Evolutionary conservation across 345 rosid species (phyloP), one percentile per base, ranked within the genome.

Genomic region (Barbarea vulgaris): DNA sequence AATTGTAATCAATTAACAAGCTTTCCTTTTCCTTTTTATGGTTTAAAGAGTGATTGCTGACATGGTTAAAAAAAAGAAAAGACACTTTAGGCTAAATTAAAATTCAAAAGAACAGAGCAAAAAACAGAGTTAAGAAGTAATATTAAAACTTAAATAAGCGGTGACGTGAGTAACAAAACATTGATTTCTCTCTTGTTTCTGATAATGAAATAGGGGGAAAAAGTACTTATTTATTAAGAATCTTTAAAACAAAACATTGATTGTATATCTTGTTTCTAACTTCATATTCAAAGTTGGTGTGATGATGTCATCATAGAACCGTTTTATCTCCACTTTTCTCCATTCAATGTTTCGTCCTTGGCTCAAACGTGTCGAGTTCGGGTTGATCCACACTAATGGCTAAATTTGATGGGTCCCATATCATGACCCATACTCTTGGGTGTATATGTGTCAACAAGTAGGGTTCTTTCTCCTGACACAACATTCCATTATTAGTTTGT

Each of bases 221-320:
- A 2, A 27, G 2, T 27, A 2, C 2, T 27, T 27, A 27, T 27
- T 27, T 27, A 27, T 27, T 27, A n/a, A n/a, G n/a, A n/a, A n/a
- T n/a, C n/a, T n/a, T n/a, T n/a, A n/a, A n/a, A 60, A 59, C 17
- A 4, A 46, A 67, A 44, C 19, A 64, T 64, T 33, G 51, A 46
- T 65, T 33, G n/a, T 54, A 17, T 17, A 67, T 47, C 60, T 47
- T 10, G 53, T 75, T 68, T 64, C 65, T 54, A 69, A 46, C 51
- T 69, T 76, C 70, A 54, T 63, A 34, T 53, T 54, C 44, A 70
- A 63, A 69, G 71, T 70, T 61, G 71, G 69, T 52, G 53, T 47
- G 72, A 44, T 77, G 76, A 70, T 77, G 80, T 77, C 76, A 77
- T 64, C 67, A 72, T 27, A 57, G 72, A 77, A 77, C 72, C 76